Conservation (phyloP, 106 monocot genomes). For the Acanthochlamys bracteata region DNA sequence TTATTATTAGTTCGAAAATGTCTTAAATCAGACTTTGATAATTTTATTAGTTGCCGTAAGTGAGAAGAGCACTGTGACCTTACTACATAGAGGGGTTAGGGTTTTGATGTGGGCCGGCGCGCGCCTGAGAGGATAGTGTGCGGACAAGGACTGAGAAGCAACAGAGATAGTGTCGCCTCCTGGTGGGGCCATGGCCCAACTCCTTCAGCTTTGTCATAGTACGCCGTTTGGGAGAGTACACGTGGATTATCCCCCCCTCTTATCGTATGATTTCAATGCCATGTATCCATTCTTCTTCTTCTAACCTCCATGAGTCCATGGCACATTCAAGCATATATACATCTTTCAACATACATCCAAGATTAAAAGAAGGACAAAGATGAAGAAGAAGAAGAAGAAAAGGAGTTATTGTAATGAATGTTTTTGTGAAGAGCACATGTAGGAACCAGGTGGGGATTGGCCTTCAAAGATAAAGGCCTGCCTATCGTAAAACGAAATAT, state of each 20-base stretch:
- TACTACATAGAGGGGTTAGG: no score
- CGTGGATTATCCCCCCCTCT: conserved; percentile 4
- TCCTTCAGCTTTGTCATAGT: no score
- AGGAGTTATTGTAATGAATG: no score
- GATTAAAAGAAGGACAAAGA: neutral
- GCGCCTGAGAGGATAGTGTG: no score
- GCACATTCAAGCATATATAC: no score
- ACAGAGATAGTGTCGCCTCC: neutral
- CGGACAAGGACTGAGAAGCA: neutral
- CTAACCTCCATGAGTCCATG: neutral
- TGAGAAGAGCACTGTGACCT: no score
- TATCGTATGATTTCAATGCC: neutral
- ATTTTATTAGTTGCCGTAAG: no score
- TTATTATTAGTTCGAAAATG: no score
- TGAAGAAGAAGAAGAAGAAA: neutral
- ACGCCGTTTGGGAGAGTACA: neutral
- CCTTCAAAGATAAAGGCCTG: conserved; percentile 5
- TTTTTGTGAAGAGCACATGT: neutral
- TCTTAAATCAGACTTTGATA: no score
- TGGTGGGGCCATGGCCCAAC: neutral
- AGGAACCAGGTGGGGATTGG: conserved; percentile 1
- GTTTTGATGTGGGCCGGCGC: no score
- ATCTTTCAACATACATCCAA: no score
- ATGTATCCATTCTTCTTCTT: neutral
- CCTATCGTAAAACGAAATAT: neutral